Evolutionary conservation across 306 rosid species (phyloP), one percentile per base, ranked within the genome.

Genomic region (Cotoneaster glaucophyllus): DNA sequence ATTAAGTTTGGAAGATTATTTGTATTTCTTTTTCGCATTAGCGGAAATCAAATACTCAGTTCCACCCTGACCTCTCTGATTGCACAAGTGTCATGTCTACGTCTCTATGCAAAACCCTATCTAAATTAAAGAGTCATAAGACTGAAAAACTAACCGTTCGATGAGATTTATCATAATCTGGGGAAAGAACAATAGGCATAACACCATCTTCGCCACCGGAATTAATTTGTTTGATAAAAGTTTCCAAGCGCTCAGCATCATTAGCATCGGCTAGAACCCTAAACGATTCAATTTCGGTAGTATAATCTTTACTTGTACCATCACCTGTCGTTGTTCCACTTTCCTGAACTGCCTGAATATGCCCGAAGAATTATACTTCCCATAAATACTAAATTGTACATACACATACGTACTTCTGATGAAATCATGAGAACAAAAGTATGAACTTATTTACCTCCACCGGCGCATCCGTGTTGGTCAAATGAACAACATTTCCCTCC

Each of bases 81-180:
- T 64, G 15, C 69, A 64, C 15, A 34, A 64, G 8, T 11, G 19
- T 5, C 29, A 8, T 26, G 19, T 18, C 65, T 19, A 21, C 31
- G 0, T 29, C 12, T 58, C 34, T 18, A 32, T 64, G 41, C 28
- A 76, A 65, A 31, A 29, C 22, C 41, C 28, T 28, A 29, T 6
- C 59, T 21, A 17, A 77, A 78, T 52, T 24, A 53, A 77, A 24
- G 59, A 67, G 39, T n/a, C n/a, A 48, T 45, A 24, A 68, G 21
- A 68, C 31, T 67, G 77, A 69, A 70, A 44, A 65, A 83, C 97
- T 70, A 82, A 94, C 98, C 93, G 94, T 90, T 70, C 97, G 77
- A 76, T 87, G 97, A 69, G 90, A 74, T 87, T 92, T 95, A 74
- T 92, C 93, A 65, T 85, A 81, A 82, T 88, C 90, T 0, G 97